phyloP scores from a whole-genome alignment of 1,284 basidiomycete genomes.

The Leccinum griseonigrum region DNA sequence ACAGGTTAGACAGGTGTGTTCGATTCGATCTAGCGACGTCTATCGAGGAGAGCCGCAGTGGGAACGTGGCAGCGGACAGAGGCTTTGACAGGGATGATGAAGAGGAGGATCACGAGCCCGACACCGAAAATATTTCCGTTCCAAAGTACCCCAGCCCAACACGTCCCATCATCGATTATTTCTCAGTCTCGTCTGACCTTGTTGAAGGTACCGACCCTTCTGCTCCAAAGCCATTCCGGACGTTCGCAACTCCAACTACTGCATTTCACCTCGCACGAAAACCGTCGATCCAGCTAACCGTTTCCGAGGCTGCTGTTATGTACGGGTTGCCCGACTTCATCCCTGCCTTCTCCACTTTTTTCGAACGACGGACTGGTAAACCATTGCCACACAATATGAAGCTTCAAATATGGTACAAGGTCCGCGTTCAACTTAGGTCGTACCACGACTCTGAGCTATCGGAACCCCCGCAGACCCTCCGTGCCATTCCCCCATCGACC shows the following conservation, averaged over 20 bases:
- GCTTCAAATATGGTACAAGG: slow-evolving; percentile 8
- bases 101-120: slow-evolving; percentile 4
- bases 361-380: not conserved
- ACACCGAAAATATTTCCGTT: not conserved
- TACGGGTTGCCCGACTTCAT: slow-evolving; percentile 8
- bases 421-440: not conserved
- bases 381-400: not conserved
- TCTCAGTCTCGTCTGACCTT: not conserved
- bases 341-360: not conserved
- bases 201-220: not conserved
- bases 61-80: not conserved
- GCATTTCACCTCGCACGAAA: slow-evolving; percentile 9
- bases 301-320: not conserved
- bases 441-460: not conserved
- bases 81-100: not conserved
- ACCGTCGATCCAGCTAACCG: not conserved
- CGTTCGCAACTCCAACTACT: slow-evolving; percentile 4
- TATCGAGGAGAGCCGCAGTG: not conserved
- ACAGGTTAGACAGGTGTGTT: slow-evolving; percentile 6
- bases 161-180: slow-evolving; percentile 5
- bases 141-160: not conserved
- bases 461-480: not conserved
- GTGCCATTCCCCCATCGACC: not conserved
- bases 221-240: slow-evolving; percentile 1
- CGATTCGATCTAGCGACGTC: slow-evolving; percentile 3